Evolutionary conservation across 192 early-diverging fungal species (phyloP).

Genomic region (Lunasporangiospora selenospora): DNA sequence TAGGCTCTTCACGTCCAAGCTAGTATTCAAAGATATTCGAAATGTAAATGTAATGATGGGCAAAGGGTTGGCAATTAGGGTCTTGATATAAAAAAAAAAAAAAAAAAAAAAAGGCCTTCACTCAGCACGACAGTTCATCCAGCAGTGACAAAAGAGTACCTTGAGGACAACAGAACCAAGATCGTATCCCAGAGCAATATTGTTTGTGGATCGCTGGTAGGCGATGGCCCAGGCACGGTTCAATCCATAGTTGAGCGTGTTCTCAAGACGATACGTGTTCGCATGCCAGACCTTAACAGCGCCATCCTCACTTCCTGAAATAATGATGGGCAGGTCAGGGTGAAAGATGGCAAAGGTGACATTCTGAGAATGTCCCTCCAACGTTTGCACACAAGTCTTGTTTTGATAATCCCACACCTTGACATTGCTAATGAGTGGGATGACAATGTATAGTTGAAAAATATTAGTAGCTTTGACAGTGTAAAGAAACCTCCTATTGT

Average conservation of each 20-base stretch:
- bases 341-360: constrained; percentile 92
- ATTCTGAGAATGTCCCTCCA: constrained; percentile 97
- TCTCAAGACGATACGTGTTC: constrained; percentile 95
- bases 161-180: constrained; percentile 96
- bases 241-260: constrained; percentile 97
- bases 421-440: too few relatives aligned
- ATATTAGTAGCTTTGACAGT: background rate
- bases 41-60: too few relatives aligned
- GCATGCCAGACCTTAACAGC: constrained; percentile 96
- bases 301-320: constrained; percentile 96
- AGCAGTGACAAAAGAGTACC: too few relatives aligned
- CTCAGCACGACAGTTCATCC: too few relatives aligned
- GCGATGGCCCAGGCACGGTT: constrained; percentile 97
- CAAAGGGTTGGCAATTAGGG: too few relatives aligned
- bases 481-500: too few relatives aligned
- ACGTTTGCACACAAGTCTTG: constrained; percentile 98
- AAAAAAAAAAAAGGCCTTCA: too few relatives aligned
- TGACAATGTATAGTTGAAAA: constrained; percentile 49
- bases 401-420: constrained; percentile 99
- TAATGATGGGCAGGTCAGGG: constrained; percentile 95
- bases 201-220: constrained; percentile 85
- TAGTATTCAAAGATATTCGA: constrained; percentile 6
- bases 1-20: constrained; percentile 94
- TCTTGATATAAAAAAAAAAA: too few relatives aligned
- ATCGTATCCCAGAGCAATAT: constrained; percentile 95